Percentiles rank a stretch among this genome's conserved stretches.
phyloP scores from a whole-genome alignment of 345 rosid species.

The Gossypium arboreum region DNA sequence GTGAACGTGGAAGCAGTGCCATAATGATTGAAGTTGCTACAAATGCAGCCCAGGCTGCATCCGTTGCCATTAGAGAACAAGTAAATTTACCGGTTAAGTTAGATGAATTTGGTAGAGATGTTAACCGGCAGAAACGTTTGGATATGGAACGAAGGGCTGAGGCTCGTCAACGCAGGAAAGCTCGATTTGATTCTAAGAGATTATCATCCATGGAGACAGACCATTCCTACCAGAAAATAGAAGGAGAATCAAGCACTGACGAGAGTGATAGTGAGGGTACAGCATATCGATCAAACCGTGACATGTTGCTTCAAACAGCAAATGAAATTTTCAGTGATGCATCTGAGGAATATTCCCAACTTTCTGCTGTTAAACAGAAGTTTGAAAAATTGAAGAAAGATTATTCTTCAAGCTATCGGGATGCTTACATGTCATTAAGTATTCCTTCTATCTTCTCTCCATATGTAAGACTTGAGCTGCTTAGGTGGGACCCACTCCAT shows the following conservation, averaged over 20 bases:
- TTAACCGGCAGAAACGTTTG: slow-evolving; percentile 80
- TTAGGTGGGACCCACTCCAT: slow-evolving; percentile 91
- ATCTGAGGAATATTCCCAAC: slow-evolving; percentile 85
- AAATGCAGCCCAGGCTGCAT: slow-evolving; percentile 76
- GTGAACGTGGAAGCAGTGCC: slow-evolving; percentile 55
- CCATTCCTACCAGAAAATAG: slow-evolving; percentile 52
- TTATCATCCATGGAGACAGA: slow-evolving; percentile 67
- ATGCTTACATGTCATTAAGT: slow-evolving; percentile 88
- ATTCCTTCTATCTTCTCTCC: slow-evolving; percentile 90
- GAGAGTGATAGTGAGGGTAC: slow-evolving; percentile 87
- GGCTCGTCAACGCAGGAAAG: slow-evolving; percentile 71
- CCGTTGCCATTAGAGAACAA: slow-evolving; percentile 57
- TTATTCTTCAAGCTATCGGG: slow-evolving; percentile 66
- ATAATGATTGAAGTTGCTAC: slow-evolving; percentile 60
- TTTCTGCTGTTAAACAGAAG: slow-evolving; percentile 68
- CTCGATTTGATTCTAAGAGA: slow-evolving; percentile 64
- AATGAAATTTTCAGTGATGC: slow-evolving; percentile 85
- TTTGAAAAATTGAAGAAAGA: slow-evolving; percentile 86
- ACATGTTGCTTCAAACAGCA: slow-evolving; percentile 62
- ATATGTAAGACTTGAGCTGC: slow-evolving; percentile 84
- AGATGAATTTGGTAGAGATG: slow-evolving; percentile 96
- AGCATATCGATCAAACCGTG: slow-evolving; percentile 71
- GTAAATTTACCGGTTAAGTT: slow-evolving; percentile 56
- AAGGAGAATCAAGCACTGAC: slow-evolving; percentile 97
- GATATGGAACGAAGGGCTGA: slow-evolving; percentile 74